A percentile compares a stretch with the other conserved stretches of the same genome.
Evolutionary conservation across 2,329 filamentous ascomycete species (phyloP).

Genomic region (Colletotrichum sp.): DNA sequence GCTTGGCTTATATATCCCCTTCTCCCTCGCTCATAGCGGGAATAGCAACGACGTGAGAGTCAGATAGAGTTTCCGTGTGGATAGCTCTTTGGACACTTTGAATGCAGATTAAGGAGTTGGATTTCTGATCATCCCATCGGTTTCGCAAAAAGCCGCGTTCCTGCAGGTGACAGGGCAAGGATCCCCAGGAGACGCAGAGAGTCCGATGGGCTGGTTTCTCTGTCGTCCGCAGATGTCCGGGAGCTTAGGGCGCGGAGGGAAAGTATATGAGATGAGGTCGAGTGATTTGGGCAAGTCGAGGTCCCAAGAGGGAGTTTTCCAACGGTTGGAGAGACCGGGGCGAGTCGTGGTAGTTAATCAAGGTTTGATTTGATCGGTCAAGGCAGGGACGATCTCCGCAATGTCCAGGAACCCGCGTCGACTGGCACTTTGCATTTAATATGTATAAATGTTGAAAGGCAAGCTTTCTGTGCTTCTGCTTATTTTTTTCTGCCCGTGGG

Average conservation of each 20-base stretch:
- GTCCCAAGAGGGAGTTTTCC: not conserved
- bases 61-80: not conserved
- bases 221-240: not conserved
- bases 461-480: not conserved
- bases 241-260: not conserved
- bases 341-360: not conserved
- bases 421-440: not conserved
- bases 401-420: not conserved
- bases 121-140: not conserved
- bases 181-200: not conserved
- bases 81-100: not conserved
- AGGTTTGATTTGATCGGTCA: not conserved
- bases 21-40: not conserved
- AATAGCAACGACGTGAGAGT: not conserved
- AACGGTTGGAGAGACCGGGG: not conserved
- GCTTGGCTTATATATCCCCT: slow-evolving; percentile 1
- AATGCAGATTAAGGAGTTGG: not conserved
- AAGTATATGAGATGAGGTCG: slow-evolving; percentile 6
- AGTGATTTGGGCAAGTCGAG: not conserved
- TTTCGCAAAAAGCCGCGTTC: not conserved
- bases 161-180: not conserved
- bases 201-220: not conserved
- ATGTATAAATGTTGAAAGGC: not conserved
- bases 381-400: not conserved
- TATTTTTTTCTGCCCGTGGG: not conserved